Percentiles rank a stretch among this genome's conserved stretches.
Evolutionary conservation across 1,284 basidiomycete genomes (phyloP).

Genomic region (Heterobasidion occidentale): DNA sequence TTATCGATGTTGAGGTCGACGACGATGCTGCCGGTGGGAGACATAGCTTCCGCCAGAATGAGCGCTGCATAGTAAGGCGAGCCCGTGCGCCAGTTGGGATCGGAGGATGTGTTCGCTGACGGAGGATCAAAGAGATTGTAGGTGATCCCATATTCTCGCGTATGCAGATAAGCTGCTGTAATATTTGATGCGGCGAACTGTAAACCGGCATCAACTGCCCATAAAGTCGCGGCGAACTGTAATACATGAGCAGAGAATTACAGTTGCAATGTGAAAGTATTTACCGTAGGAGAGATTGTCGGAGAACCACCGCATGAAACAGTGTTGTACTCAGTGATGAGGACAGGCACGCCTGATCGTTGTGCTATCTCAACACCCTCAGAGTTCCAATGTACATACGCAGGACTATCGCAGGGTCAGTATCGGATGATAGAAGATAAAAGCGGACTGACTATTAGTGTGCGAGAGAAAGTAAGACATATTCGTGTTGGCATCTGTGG

Average conservation of each 20-base stretch:
- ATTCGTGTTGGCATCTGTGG: background rate
- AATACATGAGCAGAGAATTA: background rate
- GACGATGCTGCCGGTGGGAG: background rate
- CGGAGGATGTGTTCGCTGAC: background rate
- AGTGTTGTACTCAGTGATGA: conserved; percentile 1
- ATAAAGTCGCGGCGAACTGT: background rate
- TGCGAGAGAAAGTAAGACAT: background rate
- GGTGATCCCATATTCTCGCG: background rate
- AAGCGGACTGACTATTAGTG: background rate
- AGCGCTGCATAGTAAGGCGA: background rate
- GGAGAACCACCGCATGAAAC: background rate
- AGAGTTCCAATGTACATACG: background rate
- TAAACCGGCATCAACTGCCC: background rate
- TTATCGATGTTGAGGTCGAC: background rate
- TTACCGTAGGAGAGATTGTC: background rate
- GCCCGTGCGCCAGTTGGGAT: background rate
- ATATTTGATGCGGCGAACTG: background rate
- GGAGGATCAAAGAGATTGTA: conserved; percentile 1
- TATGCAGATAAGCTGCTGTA: background rate
- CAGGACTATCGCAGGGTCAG: background rate
- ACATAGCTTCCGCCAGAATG: background rate
- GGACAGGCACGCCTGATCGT: background rate
- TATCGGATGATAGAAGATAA: background rate
- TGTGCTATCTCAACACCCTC: background rate
- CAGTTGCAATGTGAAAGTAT: background rate